phyloP scores from a whole-genome alignment of 345 rosid species.

The Lepidium sativum region DNA sequence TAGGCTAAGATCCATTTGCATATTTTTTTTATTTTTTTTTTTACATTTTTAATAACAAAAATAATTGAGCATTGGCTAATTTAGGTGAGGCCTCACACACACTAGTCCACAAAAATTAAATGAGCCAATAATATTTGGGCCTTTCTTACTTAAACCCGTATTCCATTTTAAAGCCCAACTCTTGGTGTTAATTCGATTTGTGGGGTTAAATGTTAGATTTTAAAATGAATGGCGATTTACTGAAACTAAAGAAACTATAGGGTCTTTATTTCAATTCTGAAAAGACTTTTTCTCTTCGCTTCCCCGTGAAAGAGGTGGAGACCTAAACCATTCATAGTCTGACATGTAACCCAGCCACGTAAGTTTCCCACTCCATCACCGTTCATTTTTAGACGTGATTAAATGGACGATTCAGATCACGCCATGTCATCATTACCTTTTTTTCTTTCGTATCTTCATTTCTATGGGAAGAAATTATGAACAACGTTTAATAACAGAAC shows the following conservation, averaged over 20 bases:
- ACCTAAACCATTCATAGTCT: slow-evolving; percentile 15
- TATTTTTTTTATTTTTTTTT: too few species aligned
- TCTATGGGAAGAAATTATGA: background rate
- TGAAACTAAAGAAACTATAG: background rate
- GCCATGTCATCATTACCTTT: slow-evolving; percentile 9
- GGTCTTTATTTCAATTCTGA: background rate
- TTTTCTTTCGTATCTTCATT: background rate
- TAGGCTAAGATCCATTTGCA: too few species aligned
- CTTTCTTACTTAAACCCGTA: background rate
- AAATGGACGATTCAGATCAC: background rate
- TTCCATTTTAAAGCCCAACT: background rate
- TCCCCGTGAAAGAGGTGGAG: slow-evolving; percentile 21
- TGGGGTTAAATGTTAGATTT: background rate
- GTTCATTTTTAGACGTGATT: background rate
- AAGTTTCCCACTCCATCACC: background rate
- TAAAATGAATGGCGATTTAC: background rate
- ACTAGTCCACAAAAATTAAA: background rate
- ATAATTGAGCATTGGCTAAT: too few species aligned
- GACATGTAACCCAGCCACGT: slow-evolving; percentile 29
- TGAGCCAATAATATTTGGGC: background rate
- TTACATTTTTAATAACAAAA: too few species aligned
- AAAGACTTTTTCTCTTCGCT: slow-evolving; percentile 8
- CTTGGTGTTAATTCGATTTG: background rate
- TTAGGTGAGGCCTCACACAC: background rate
- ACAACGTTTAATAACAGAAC: background rate